A percentile compares a stretch with the other conserved stretches of the same genome.
These are phyloP conservation scores for Blastomyces silverae DNA, from an alignment of 2,329 filamentous ascomycete genomes.

Conservation along the genomic window DNA sequence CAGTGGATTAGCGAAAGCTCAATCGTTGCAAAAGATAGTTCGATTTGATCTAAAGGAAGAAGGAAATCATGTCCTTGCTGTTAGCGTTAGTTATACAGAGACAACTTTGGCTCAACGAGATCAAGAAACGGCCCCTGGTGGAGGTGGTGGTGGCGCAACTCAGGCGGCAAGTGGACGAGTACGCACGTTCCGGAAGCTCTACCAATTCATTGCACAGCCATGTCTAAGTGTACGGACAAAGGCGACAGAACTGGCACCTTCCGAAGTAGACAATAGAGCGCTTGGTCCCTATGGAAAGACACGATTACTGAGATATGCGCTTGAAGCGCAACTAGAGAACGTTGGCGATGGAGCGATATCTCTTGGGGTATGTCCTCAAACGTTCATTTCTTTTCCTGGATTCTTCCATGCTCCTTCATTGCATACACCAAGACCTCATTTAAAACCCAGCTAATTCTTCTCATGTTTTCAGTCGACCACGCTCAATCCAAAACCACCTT, in stretches of 20 bases:
- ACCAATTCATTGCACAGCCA: constrained; percentile 91
- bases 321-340: constrained; percentile 95
- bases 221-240: constrained; percentile 89
- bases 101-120: constrained; percentile 47
- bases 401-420: not conserved
- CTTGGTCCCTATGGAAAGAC: constrained; percentile 41
- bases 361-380: constrained; percentile 53
- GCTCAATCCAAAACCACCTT: constrained; percentile 48
- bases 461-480: constrained; percentile 37
- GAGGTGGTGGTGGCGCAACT: constrained; percentile 27
- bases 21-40: constrained; percentile 73
- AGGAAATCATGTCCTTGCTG: constrained; percentile 84
- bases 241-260: constrained; percentile 56
- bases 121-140: constrained; percentile 24
- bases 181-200: constrained; percentile 86
- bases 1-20: constrained; percentile 27
- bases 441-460: constrained; percentile 3
- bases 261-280: constrained; percentile 42
- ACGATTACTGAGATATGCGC: constrained; percentile 54
- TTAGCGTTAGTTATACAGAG: constrained; percentile 92
- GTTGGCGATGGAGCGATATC: constrained; percentile 76
- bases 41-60: constrained; percentile 88
- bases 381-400: constrained; percentile 1
- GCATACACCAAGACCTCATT: not conserved
- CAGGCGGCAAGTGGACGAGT: constrained; percentile 55